Evolutionary conservation across 805 yeast species (phyloP), one percentile per base, ranked within the genome.

Genomic region (Huiozyma sinensis): DNA sequence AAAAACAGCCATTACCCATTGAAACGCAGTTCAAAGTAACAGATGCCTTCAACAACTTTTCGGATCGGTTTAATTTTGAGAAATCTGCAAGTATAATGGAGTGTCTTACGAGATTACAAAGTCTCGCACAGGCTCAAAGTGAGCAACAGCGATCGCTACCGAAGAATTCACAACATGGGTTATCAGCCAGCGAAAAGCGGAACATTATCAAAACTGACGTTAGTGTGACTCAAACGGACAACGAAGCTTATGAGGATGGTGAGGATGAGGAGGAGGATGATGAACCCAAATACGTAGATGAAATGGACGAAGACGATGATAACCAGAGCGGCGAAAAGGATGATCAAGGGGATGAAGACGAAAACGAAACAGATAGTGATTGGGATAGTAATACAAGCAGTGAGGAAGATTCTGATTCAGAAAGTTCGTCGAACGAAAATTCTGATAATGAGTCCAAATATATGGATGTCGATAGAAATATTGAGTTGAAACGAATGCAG

Each of bases 1-100:
- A 87, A 53, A 60, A 60, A 3, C 69, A 63, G 39, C 83, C 86
- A 1, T 43, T 83, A 11, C 87, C 94, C 0, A 66, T 71, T 48
- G 92, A 82, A 39, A 62, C 76, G 2, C 73, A 73, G 37, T 79
- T 78, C 50, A 69, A 68, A 40, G 50, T 84, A n/a, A 55, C 61
- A 24, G 73, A 68, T 31, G 63, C 72, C 32, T 73, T 71, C 49
- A 63, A 57, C 5, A 50, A 50, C 12, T 49, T 42, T 32, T 43
- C 47, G 7, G 42, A 47, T 0, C 36, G 24, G 5, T 12, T 43
- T n/a, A 57, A 57, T 3, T 65, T 69, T 49, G 57, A 57, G 34
- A 60, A 73, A 42, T 63, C 72, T 7, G 49, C 41, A 0, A 66
- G 52, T 36, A 50, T 73, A 33, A 62, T 58, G 35, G 79, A 72